Conservation (phyloP, 208 protist genomes). For the Trypanosoma theileri region DNA sequence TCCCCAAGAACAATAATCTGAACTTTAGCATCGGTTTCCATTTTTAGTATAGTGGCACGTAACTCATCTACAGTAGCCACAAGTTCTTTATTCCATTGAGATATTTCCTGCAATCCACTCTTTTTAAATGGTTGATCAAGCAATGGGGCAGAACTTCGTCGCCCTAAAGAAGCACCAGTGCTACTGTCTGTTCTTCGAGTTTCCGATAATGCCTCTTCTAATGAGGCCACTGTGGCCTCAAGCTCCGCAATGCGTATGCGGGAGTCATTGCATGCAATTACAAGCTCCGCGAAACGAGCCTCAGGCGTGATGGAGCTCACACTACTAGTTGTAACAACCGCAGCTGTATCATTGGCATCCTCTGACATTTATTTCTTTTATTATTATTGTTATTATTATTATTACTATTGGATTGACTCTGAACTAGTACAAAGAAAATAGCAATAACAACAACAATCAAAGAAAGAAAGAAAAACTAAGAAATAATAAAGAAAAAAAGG, state of each 20-base stretch:
- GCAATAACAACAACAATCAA: too few species aligned
- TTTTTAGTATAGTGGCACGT: constrained; percentile 47
- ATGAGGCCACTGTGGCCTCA: constrained; percentile 32
- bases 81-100: constrained; percentile 63
- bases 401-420: too few species aligned
- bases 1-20: constrained; percentile 53
- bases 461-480: too few species aligned
- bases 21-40: constrained; percentile 52
- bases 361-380: background rate
- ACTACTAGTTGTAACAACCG: background rate
- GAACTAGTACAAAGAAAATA: too few species aligned
- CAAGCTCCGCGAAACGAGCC: constrained; percentile 38
- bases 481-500: too few species aligned
- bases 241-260: constrained; percentile 43
- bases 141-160: constrained; percentile 8
- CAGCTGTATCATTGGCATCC: background rate
- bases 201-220: constrained; percentile 21
- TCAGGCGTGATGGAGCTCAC: constrained; percentile 21
- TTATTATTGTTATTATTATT: too few species aligned
- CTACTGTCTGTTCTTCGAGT: background rate
- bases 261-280: constrained; percentile 37
- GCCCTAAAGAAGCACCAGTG: background rate
- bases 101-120: constrained; percentile 40
- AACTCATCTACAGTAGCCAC: constrained; percentile 60
- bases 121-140: constrained; percentile 28